Base-by-base conservation (phyloP, 805 yeast genomes). In the Hanseniaspora lindneri region DNA sequence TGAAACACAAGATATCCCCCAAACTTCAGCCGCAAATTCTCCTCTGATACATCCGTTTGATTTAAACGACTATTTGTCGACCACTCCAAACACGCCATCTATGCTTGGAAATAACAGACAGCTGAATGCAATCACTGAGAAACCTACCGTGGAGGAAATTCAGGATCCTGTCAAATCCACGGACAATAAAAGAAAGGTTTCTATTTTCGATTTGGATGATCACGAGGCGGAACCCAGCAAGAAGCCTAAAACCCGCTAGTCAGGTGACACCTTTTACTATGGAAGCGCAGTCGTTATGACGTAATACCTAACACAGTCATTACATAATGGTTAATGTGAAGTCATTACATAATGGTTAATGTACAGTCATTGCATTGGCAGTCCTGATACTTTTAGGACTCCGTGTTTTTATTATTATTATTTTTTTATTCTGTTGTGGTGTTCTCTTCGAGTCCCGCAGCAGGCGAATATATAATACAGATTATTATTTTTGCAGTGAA, bases 11-110 rank as follows among this genome's bases (percentile, higher is more conserved):
- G n/a, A n/a, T n/a, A n/a, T n/a, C n/a, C 13, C 19, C 2, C 35
- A 39, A n/a, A 20, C 9, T 16, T 9, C 13, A 17, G 27, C 2
- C 20, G 39, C n/a, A n/a, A n/a, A 41, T 10, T 39, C 40, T 11
- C 40, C 35, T 1, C 23, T 42, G 44, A 49, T 37, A 10, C 13
- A 32, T 33, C 43, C 43, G 28, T 49, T 49, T 39, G 51, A 49
- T 34, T 44, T 49, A 29, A 44, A 49, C 16, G 52, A 49, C 35
- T 49, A 49, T 27, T 34, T 49, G 28, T 32, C 48, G 28, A 44
- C 52, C 29, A 35, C 37, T 37, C 52, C 52, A 5, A 34, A 30
- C 32, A 46, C 49, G 3, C 49, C 49, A 14, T 24, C 20, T 13
- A 27, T 17, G 17, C 14, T 30, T 14, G 9, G 5, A 3, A 4